Percentiles rank a stretch among this genome's conserved stretches.
Conservation (phyloP, 2,329 filamentous ascomycete genomes). For the Fusarium clavum region DNA sequence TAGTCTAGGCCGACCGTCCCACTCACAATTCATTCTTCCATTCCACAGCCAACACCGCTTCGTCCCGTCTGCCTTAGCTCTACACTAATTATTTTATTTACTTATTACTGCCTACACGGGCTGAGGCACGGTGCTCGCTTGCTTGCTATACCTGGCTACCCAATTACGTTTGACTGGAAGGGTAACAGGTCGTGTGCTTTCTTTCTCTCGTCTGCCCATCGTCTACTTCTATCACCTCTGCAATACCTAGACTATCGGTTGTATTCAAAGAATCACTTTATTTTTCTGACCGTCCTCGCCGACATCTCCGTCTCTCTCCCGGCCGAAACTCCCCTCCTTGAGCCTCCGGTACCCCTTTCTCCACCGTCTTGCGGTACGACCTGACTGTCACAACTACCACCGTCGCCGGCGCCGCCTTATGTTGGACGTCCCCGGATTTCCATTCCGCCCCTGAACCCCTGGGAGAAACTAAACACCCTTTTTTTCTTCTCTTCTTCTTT, state of each 20-base stretch:
- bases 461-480: conserved; percentile 26
- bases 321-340: conserved; percentile 17
- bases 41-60: conserved; percentile 37
- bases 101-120: conserved; percentile 14
- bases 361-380: conserved; percentile 30
- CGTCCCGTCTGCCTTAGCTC: conserved; percentile 31
- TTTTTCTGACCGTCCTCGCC: conserved; percentile 21
- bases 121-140: conserved; percentile 3
- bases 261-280: background rate
- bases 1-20: conserved; percentile 45
- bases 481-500: background rate
- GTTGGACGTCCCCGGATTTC: conserved; percentile 36
- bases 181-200: conserved; percentile 57
- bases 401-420: conserved; percentile 42
- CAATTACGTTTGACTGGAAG: conserved; percentile 45
- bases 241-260: background rate
- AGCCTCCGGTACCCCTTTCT: conserved; percentile 40
- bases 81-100: conserved; percentile 3
- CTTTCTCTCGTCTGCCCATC: conserved; percentile 16
- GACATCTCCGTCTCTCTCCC: conserved; percentile 26
- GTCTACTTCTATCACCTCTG: background rate
- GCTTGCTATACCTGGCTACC: background rate
- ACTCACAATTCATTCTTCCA: conserved; percentile 28
- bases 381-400: conserved; percentile 19
- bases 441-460: conserved; percentile 39